These are phyloP conservation scores for Aspergillus funiculosus DNA, from an alignment of 495 filamentous ascomycete species.

Conservation along the genomic window DNA sequence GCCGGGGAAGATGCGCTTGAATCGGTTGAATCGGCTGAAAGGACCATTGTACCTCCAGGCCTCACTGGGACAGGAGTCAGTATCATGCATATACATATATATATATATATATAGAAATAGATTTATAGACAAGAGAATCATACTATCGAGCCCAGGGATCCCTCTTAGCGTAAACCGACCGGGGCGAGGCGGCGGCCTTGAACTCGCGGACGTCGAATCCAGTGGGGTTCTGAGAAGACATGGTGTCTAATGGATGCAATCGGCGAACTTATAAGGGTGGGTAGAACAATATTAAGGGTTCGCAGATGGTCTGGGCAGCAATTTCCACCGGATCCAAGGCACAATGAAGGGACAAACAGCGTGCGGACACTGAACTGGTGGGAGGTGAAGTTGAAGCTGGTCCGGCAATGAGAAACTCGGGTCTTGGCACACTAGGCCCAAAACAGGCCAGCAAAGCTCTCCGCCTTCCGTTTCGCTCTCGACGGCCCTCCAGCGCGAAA, in stretches of 20 bases:
- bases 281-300: no score
- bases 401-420: constrained; percentile 14
- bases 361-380: neutral
- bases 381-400: constrained; percentile 22
- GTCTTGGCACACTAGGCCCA: constrained; percentile 31
- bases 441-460: constrained; percentile 20
- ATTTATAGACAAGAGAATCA: constrained; percentile 14
- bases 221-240: constrained; percentile 64
- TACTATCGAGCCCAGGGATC: constrained; percentile 88
- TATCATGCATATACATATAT: neutral
- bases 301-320: neutral
- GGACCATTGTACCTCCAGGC: constrained; percentile 89
- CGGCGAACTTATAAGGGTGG: no score
- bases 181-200: constrained; percentile 57
- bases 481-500: constrained; percentile 14
- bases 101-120: constrained; percentile 4
- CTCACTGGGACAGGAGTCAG: constrained; percentile 56
- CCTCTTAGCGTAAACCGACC: constrained; percentile 50
- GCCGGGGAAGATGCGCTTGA: constrained; percentile 78
- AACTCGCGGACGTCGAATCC: constrained; percentile 77
- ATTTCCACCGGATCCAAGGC: constrained; percentile 14
- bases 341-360: constrained; percentile 10
- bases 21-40: constrained; percentile 83
- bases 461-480: constrained; percentile 16
- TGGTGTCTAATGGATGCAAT: constrained; percentile 25